A percentile compares a stretch with the other conserved stretches of the same genome.
Evolutionary conservation across 495 filamentous ascomycete genomes (phyloP).

Genomic region (Penicillium riverlandense): DNA sequence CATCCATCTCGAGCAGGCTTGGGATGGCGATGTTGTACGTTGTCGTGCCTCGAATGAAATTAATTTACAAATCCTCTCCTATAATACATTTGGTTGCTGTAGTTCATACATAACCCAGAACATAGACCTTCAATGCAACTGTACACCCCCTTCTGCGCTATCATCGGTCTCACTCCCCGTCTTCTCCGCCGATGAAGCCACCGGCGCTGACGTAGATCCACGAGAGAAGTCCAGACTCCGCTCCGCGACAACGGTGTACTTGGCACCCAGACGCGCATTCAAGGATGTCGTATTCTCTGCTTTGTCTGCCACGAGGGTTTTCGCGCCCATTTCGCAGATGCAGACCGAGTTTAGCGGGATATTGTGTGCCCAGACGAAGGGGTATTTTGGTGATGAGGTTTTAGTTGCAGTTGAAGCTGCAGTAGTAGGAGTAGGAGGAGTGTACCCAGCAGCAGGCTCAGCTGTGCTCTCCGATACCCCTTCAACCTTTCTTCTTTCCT

Average conservation of each 20-base stretch:
- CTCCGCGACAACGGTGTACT: constrained; percentile 35
- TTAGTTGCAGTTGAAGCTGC: background rate
- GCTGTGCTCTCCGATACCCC: too few relatives aligned
- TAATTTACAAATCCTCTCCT: background rate
- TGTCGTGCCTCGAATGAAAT: constrained; percentile 6
- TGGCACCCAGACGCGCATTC: constrained; percentile 32
- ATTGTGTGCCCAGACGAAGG: constrained; percentile 54
- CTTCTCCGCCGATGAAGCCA: background rate
- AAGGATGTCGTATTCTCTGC: constrained; percentile 11
- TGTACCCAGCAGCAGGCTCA: too few relatives aligned
- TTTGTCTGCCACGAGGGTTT: constrained; percentile 31
- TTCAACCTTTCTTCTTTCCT: too few relatives aligned
- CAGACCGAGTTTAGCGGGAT: constrained; percentile 55
- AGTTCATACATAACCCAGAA: too few relatives aligned
- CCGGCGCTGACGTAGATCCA: background rate
- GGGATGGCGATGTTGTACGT: constrained; percentile 9
- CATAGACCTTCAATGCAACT: background rate
- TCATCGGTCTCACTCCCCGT: background rate
- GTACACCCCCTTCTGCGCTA: background rate
- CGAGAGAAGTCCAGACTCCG: constrained; percentile 15
- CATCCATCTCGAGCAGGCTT: constrained; percentile 18
- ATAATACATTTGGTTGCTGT: too few relatives aligned
- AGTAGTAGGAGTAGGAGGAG: background rate
- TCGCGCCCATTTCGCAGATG: constrained; percentile 75
- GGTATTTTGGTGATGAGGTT: constrained; percentile 1